phyloP scores from a whole-genome alignment of 2,329 filamentous ascomycete genomes.

The Microthyrium microscopicum region DNA sequence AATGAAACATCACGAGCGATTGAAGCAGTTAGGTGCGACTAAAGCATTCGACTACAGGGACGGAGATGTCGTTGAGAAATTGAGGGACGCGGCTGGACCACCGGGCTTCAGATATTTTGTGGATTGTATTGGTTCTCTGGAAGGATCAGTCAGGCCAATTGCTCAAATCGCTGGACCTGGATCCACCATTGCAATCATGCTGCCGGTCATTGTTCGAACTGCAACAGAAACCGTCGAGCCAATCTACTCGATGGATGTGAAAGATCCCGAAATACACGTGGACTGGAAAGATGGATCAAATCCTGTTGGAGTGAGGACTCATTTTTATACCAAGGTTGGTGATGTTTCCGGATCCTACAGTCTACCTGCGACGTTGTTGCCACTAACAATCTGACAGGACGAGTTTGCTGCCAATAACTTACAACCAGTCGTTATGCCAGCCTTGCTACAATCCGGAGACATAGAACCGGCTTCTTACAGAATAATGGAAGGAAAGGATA shows the following conservation, averaged over 20 bases:
- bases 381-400: slow-evolving; percentile 25
- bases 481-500: slow-evolving; percentile 25
- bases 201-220: slow-evolving; percentile 42
- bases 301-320: slow-evolving; percentile 37
- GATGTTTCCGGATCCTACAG: slow-evolving; percentile 1
- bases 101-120: slow-evolving; percentile 12
- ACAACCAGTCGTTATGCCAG: slow-evolving; percentile 38
- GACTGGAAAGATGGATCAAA: slow-evolving; percentile 38
- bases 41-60: slow-evolving; percentile 16
- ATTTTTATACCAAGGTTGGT: slow-evolving; percentile 34
- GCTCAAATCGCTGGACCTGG: slow-evolving; percentile 33
- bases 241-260: slow-evolving; percentile 37
- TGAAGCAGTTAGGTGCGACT: slow-evolving; percentile 17
- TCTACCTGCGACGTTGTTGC: slow-evolving; percentile 1
- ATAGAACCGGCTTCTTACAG: slow-evolving; percentile 25
- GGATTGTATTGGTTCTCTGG: slow-evolving; percentile 19
- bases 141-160: slow-evolving; percentile 21
- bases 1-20: slow-evolving; percentile 13
- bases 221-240: slow-evolving; percentile 31
- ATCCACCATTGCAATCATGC: slow-evolving; percentile 38
- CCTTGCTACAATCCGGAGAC: slow-evolving; percentile 23
- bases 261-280: slow-evolving; percentile 19
- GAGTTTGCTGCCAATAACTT: slow-evolving; percentile 37
- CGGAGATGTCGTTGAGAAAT: neutral
- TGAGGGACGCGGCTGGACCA: neutral